Evolutionary conservation across 2,329 filamentous ascomycete species (phyloP).

Genomic region (Chaetomiaceae sp.): DNA sequence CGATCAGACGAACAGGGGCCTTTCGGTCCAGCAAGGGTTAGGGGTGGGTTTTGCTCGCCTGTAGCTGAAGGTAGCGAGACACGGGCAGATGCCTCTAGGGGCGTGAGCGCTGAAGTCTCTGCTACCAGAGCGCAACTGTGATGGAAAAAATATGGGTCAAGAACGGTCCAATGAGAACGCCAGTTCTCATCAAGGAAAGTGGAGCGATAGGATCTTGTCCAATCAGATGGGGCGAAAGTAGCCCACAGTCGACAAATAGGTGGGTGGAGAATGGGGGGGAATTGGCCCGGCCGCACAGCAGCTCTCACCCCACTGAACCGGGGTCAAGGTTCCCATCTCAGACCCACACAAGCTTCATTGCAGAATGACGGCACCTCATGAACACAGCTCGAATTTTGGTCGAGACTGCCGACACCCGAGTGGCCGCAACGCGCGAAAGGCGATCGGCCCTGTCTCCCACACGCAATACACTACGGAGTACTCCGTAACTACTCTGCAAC

Average conservation of each 20-base stretch:
- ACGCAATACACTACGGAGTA: too few relatives aligned
- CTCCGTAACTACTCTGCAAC: too few relatives aligned
- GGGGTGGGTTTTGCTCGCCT: not conserved
- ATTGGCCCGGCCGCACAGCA: not conserved
- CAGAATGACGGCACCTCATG: too few relatives aligned
- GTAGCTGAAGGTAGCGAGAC: not conserved
- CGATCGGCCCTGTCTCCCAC: too few relatives aligned
- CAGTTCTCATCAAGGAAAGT: not conserved
- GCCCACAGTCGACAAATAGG: constrained; percentile 3
- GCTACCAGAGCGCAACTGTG: too few relatives aligned
- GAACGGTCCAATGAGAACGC: not conserved
- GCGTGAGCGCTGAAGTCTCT: not conserved
- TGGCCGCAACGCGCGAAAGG: too few relatives aligned
- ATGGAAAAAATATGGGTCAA: too few relatives aligned
- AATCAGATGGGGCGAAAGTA: not conserved
- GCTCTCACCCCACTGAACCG: not conserved
- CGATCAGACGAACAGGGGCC: not conserved
- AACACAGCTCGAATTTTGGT: too few relatives aligned
- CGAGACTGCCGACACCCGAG: too few relatives aligned
- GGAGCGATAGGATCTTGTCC: not conserved
- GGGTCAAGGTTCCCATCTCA: not conserved
- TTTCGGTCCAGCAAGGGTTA: not conserved
- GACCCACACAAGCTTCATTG: too few relatives aligned
- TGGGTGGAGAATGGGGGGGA: not conserved
- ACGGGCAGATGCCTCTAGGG: too few relatives aligned